phyloP scores from a whole-genome alignment of 306 rosid genomes.

The Canavalia gladiata region DNA sequence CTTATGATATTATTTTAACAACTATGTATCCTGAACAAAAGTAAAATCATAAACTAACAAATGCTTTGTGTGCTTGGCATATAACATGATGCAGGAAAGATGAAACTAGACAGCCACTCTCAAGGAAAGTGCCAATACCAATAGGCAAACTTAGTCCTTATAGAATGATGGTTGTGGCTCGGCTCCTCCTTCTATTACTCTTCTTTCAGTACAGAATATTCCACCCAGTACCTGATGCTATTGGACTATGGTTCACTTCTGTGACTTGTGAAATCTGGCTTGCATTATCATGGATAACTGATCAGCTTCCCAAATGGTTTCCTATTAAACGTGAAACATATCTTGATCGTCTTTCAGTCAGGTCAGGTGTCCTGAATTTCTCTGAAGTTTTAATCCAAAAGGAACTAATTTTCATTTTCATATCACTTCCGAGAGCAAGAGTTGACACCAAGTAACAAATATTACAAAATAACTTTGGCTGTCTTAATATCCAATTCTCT shows the following conservation, averaged over 20 bases:
- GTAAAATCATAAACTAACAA: conserved; percentile 9
- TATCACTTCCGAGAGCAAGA: conserved; percentile 5
- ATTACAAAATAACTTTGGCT: background rate
- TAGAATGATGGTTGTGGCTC: conserved; percentile 83
- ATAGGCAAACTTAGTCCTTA: conserved; percentile 92
- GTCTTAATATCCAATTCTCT: no score
- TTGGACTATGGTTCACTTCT: conserved; percentile 90
- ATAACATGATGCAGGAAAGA: conserved; percentile 73
- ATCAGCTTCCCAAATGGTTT: conserved; percentile 97
- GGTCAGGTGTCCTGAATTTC: conserved; percentile 70
- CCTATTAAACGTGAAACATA: conserved; percentile 97
- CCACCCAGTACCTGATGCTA: conserved; percentile 87
- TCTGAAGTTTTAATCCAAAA: background rate
- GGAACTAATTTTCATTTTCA: conserved; percentile 5
- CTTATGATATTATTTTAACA: conserved; percentile 9
- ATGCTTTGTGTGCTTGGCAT: conserved; percentile 18
- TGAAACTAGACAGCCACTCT: conserved; percentile 90
- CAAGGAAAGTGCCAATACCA: conserved; percentile 94
- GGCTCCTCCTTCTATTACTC: conserved; percentile 70
- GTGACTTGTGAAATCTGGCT: conserved; percentile 94
- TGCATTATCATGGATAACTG: conserved; percentile 90
- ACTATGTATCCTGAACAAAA: background rate
- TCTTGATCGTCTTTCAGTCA: conserved; percentile 91
- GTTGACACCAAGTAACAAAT: background rate
- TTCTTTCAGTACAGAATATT: conserved; percentile 80